Conservation (phyloP, 305 asterid genomes). For the Ajuga reptans region DNA sequence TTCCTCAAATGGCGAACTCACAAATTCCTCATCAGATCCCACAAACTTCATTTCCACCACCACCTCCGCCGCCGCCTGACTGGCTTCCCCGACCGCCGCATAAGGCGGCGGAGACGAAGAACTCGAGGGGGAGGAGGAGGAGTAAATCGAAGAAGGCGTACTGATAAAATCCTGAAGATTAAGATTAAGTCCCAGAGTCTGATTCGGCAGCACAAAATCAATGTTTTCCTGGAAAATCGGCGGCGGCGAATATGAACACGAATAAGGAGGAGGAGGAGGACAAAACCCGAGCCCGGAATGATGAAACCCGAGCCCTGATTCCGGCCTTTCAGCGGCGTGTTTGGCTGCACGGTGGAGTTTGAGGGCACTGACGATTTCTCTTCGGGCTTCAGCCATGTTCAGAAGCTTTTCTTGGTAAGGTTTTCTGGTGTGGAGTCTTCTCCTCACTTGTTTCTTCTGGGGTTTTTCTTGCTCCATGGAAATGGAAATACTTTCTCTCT, state of each 20-base stretch:
- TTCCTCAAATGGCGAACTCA: slow-evolving; percentile 57
- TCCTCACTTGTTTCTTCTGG: slow-evolving; percentile 56
- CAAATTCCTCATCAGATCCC: slow-evolving; percentile 40
- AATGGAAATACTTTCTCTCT: slow-evolving; percentile 22
- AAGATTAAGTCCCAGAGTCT: slow-evolving; percentile 71
- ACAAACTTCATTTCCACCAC: slow-evolving; percentile 58
- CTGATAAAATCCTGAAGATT: slow-evolving; percentile 61
- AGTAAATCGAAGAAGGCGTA: slow-evolving; percentile 38
- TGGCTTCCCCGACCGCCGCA: slow-evolving; percentile 7
- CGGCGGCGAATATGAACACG: slow-evolving; percentile 40
- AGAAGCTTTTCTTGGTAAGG: slow-evolving; percentile 84
- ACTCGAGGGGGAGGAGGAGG: slow-evolving; percentile 48
- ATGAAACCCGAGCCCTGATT: no score
- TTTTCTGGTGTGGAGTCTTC: slow-evolving; percentile 68
- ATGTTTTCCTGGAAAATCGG: slow-evolving; percentile 35
- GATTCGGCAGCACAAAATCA: slow-evolving; percentile 62
- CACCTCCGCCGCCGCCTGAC: slow-evolving; percentile 27
- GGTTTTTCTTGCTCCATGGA: background rate
- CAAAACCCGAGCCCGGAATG: no score
- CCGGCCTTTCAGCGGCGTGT: slow-evolving; percentile 20
- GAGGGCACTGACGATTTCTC: slow-evolving; percentile 82
- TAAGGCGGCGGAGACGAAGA: slow-evolving; percentile 36
- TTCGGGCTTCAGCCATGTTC: slow-evolving; percentile 91
- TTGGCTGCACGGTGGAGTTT: slow-evolving; percentile 74
- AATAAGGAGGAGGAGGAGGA: slow-evolving; percentile 30